Evolutionary conservation across 2,329 filamentous ascomycete species (phyloP).

Genomic region (Clarireedia paspali): DNA sequence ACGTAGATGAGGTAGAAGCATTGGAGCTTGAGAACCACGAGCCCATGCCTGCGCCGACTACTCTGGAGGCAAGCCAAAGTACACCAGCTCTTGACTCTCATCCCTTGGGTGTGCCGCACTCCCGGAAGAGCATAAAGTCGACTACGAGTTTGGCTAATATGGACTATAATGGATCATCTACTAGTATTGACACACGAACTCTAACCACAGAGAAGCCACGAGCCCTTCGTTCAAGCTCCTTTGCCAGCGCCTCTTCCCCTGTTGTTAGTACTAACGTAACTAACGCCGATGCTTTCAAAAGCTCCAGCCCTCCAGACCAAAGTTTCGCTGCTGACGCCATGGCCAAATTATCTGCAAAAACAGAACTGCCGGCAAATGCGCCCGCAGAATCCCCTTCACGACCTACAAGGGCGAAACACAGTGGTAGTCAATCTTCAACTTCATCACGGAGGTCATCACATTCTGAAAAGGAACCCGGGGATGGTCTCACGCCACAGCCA

Average conservation of each 20-base stretch:
- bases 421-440: constrained; percentile 42
- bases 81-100: constrained; percentile 37
- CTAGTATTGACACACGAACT: constrained; percentile 40
- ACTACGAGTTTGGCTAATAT: constrained; percentile 19
- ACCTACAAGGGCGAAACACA: constrained; percentile 33
- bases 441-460: constrained; percentile 36
- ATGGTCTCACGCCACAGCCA: constrained; percentile 27
- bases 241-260: constrained; percentile 54
- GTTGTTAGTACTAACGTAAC: constrained; percentile 59
- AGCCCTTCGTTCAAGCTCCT: constrained; percentile 53
- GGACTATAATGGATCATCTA: constrained; percentile 37
- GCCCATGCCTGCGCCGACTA: constrained; percentile 31
- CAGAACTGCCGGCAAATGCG: constrained; percentile 45
- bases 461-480: constrained; percentile 31
- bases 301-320: constrained; percentile 46
- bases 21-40: constrained; percentile 31
- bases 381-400: constrained; percentile 37
- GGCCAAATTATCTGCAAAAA: constrained; percentile 58
- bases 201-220: constrained; percentile 39
- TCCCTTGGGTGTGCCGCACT: constrained; percentile 39
- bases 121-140: constrained; percentile 36
- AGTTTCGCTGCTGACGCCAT: constrained; percentile 56
- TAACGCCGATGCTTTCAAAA: constrained; percentile 56
- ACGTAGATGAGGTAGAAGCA: constrained; percentile 36
- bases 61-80: constrained; percentile 48